Evolutionary conservation across 2,329 filamentous ascomycete genomes (phyloP), one percentile per base, ranked within the genome.

Genomic region (Akanthomyces lecanii): DNA sequence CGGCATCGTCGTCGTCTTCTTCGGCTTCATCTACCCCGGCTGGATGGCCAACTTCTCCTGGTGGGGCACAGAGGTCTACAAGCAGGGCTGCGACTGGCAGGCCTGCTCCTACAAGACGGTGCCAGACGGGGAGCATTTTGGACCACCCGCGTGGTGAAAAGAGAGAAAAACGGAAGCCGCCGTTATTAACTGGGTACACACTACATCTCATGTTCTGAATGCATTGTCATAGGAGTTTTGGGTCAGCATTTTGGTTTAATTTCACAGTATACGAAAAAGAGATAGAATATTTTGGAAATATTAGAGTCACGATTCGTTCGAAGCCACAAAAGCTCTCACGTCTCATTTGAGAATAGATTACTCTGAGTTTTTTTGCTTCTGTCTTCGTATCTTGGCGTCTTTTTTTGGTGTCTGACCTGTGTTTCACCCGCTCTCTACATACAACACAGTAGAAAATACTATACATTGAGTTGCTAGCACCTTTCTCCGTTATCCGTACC

Each of bases 61-160:
- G 92, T 96, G 91, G 92, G 92, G 92, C 0, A 96, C 92, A 0
- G 90, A 95, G 71, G 83, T 94, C 5, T 92, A 92, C 73, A 93
- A 92, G 74, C 82, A 87, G 74, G 91, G 91, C 23, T 95, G 91
- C 73, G 91, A 95, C 77, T 95, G 91, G 90, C 81, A 87, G 72
- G 91, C 90, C 50, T 95, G 91, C 73, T 76, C 90, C 1, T 94
- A 89, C 71, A 85, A 80, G 62, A 81, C 75, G 0, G 82, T 95
- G 5, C 77, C 80, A 0, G 82, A 86, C 16, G 89, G 89, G 0
- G 80, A 82, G 28, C 82, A 78, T 64, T 92, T 92, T 74, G 89
- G 89, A 0, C 87, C 87, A 1, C 80, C 83, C 62, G 76, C 68
- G 1, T 89, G 86, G 86, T 87, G 25, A 47, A 38, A 23, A 25